phyloP scores from a whole-genome alignment of 257 asterid species.

The Solanum tacnaense region DNA sequence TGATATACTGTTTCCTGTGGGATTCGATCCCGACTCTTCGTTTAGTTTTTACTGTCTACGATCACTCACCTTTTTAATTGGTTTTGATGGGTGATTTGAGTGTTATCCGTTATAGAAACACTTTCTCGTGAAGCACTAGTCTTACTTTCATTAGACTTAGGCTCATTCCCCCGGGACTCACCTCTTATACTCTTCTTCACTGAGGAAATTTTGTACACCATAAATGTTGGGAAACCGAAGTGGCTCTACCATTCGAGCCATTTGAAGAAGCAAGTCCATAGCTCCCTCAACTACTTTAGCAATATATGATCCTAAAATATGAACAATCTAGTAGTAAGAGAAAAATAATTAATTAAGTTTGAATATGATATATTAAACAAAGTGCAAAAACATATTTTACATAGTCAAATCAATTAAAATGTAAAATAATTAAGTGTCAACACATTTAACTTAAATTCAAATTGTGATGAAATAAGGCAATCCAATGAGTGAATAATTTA shows the following conservation, averaged over 20 bases:
- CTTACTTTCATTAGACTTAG: not conserved
- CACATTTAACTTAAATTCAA: not conserved
- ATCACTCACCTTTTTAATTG: no score
- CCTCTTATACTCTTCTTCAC: conserved; percentile 24
- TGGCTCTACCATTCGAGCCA: conserved; percentile 24
- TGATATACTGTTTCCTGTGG: no score
- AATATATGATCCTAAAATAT: not conserved
- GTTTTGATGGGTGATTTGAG: no score
- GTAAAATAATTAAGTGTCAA: not conserved
- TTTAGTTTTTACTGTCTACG: no score
- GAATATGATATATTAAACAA: no score
- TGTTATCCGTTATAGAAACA: not conserved
- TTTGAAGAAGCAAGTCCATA: conserved; percentile 27
- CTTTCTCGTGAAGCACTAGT: conserved; percentile 22
- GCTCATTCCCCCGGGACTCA: conserved; percentile 7
- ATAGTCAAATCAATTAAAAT: no score
- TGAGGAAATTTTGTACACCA: not conserved
- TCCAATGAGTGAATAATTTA: not conserved
- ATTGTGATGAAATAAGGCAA: not conserved
- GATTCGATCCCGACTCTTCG: no score
- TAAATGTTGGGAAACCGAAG: conserved; percentile 29
- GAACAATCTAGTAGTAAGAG: not conserved
- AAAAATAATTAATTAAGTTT: no score
- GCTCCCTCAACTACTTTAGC: conserved; percentile 14
- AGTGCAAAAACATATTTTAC: no score